Base-by-base conservation (phyloP, 2,329 filamentous ascomycete species). In the Sporothrix dimorphospora region DNA sequence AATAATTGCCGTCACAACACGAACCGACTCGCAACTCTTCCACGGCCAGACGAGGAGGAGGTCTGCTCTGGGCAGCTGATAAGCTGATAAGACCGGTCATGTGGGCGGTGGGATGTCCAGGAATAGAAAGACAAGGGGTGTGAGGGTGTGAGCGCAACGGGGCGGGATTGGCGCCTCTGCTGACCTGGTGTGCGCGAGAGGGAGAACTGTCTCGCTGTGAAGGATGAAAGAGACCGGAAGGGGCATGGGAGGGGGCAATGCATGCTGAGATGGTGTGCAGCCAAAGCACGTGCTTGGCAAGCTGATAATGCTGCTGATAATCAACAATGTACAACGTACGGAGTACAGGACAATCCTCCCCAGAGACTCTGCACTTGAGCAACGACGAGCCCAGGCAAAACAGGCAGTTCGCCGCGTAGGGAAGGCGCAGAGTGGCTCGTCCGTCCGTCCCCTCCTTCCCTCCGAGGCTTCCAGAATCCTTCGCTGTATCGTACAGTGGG, bases 61-160 rank as follows among this genome's bases (percentile, higher is more conserved):
- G 51, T 30, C 21, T 8, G 24, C 19, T 14, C 40, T 38, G 65
- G 34, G 49, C 71, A 70, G 59, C 49, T 70, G 71, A 67, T 70
- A 59, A 66, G 51, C 71, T 45, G 71, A 70, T 70, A 70, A 70
- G 71, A 34, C 42, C 66, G 21, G 71, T 72, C 71, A 72, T 72
- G 71, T 70, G 59, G 59, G 21, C 40, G 59, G 59, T 45, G 67
- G 57, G 34, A 57, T 34, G 45, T 47, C 47, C 66, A 53, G 49
- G 55, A 63, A 72, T 69, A 71, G 27, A 57, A 67, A 24, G 49
- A 42, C 57, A 21, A 51, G 38, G 42, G 30, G 6, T 34, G 30
- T 34, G 30, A n/a, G 65, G 42, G 38, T 51, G 70, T 63, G 70
- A 45, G 66, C 71, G 65, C 71, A 65, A 69, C 57, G 57, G 66